Evolutionary conservation across 768 basidiomycete genomes (phyloP).

Genomic region (Pleurotus pulmonarius): DNA sequence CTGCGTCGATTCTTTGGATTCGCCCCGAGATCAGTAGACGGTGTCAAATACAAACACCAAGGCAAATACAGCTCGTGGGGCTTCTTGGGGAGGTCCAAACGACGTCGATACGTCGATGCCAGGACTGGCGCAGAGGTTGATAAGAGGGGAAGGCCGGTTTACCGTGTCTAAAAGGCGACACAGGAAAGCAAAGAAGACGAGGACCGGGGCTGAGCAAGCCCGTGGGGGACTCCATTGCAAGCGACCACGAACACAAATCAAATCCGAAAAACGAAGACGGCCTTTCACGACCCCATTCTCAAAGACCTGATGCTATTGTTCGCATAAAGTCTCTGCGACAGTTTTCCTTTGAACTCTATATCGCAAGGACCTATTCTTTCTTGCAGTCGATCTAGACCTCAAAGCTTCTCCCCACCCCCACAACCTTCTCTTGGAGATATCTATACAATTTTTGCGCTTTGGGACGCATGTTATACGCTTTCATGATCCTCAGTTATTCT

Average conservation of each 20-base stretch:
- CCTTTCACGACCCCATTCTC: no score
- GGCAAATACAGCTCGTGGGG: slow-evolving; percentile 47
- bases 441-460: no score
- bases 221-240: not conserved
- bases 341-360: no score
- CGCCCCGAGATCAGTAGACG: slow-evolving; percentile 23
- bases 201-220: not conserved
- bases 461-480: no score
- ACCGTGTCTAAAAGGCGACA: slow-evolving; percentile 32
- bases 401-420: no score
- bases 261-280: no score
- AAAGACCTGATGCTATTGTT: no score
- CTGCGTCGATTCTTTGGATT: slow-evolving; percentile 53
- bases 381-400: no score
- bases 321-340: no score
- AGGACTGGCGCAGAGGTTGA: slow-evolving; percentile 51
- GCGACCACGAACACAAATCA: not conserved
- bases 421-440: no score
- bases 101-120: slow-evolving; percentile 46
- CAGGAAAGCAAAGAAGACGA: not conserved
- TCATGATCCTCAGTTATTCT: no score
- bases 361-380: no score
- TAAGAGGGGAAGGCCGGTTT: slow-evolving; percentile 49
- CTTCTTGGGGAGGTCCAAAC: slow-evolving; percentile 49
- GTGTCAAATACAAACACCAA: slow-evolving; percentile 35